Conservation (phyloP, 2,329 filamentous ascomycete species). For the Claviceps arundinis region DNA sequence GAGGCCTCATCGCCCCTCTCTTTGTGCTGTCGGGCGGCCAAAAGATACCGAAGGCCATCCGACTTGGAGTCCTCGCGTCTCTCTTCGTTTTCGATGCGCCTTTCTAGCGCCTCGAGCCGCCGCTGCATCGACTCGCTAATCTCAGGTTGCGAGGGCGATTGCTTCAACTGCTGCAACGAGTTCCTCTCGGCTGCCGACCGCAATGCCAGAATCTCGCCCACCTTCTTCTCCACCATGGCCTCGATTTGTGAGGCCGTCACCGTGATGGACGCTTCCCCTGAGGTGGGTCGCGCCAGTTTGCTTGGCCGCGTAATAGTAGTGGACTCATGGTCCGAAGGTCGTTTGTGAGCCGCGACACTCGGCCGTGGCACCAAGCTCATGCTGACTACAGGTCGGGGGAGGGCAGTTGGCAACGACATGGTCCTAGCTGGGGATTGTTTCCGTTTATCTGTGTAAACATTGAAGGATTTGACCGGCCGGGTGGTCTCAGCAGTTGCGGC, state of each 20-base stretch:
- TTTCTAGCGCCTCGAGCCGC: slow-evolving; percentile 72
- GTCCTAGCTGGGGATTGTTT: slow-evolving; percentile 20
- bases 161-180: slow-evolving; percentile 14
- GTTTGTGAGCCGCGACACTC: slow-evolving; percentile 20
- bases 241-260: slow-evolving; percentile 69
- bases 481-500: slow-evolving; percentile 28
- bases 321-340: slow-evolving; percentile 26
- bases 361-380: slow-evolving; percentile 7
- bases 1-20: slow-evolving; percentile 66
- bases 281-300: slow-evolving; percentile 31
- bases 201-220: slow-evolving; percentile 78
- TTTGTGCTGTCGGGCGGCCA: slow-evolving; percentile 88
- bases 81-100: slow-evolving; percentile 58
- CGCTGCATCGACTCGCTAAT: slow-evolving; percentile 68
- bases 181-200: slow-evolving; percentile 37
- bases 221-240: slow-evolving; percentile 82
- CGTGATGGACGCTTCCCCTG: slow-evolving; percentile 23
- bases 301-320: slow-evolving; percentile 26
- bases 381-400: slow-evolving; percentile 20
- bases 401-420: slow-evolving; percentile 15
- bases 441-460: slow-evolving; percentile 67
- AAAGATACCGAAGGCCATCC: slow-evolving; percentile 69
- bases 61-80: slow-evolving; percentile 56
- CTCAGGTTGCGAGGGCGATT: slow-evolving; percentile 27
- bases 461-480: slow-evolving; percentile 73